Conservation (phyloP, 2,329 filamentous ascomycete genomes). For the Pseudogymnoascus sp. region DNA sequence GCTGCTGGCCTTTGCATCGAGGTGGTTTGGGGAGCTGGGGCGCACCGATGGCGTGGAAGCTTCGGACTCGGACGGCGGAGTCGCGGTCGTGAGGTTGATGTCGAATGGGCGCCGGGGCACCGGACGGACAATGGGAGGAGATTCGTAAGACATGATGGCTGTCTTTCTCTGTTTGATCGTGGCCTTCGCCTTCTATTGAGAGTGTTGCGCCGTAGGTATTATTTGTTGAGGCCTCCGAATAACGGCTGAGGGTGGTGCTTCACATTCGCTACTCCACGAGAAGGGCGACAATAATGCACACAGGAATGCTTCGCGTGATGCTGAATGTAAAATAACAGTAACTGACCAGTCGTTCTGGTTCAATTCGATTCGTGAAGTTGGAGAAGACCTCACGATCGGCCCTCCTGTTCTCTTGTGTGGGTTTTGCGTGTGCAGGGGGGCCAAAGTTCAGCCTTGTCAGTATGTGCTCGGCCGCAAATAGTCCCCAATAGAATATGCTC, state of each 20-base stretch:
- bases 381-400: background rate
- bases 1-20: conserved; percentile 50
- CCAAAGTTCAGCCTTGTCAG: background rate
- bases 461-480: background rate
- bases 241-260: background rate
- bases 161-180: conserved; percentile 1
- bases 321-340: background rate
- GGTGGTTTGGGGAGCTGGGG: conserved; percentile 52
- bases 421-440: conserved; percentile 1
- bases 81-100: conserved; percentile 41
- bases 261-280: background rate
- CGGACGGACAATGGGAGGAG: conserved; percentile 56
- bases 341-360: background rate
- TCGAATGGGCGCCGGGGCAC: conserved; percentile 66
- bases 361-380: background rate
- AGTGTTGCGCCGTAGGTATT: background rate
- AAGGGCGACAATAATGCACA: background rate
- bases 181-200: background rate
- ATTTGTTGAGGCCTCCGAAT: background rate
- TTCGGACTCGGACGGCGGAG: conserved; percentile 35
- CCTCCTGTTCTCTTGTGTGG: background rate
- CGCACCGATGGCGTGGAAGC: conserved; percentile 33
- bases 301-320: background rate
- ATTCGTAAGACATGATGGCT: conserved; percentile 25
- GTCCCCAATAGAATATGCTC: conserved; percentile 6